Conservation (phyloP, 2,329 filamentous ascomycete species). For the Hypoxylon sp. region DNA sequence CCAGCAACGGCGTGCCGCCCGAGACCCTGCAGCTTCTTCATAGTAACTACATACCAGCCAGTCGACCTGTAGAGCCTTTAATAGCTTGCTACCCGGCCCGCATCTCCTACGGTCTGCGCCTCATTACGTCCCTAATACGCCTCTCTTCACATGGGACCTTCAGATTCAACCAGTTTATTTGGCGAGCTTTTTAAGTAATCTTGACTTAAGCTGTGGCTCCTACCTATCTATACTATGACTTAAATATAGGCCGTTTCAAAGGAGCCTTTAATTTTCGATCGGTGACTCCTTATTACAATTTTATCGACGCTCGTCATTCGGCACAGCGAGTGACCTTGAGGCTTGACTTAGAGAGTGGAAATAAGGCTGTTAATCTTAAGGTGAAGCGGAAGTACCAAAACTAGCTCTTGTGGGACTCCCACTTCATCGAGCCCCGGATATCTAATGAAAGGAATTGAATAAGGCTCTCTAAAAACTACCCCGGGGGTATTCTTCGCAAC, state of each 20-base stretch:
- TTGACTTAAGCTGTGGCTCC: background rate
- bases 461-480: background rate
- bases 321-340: background rate
- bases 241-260: background rate
- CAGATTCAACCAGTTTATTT: background rate
- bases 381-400: background rate
- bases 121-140: background rate
- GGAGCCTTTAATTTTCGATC: background rate
- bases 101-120: slow-evolving; percentile 6
- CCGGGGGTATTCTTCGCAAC: background rate
- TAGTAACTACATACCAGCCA: slow-evolving; percentile 14
- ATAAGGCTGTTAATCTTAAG: background rate
- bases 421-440: background rate
- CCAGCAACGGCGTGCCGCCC: slow-evolving; percentile 37
- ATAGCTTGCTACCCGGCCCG: slow-evolving; percentile 19
- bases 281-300: background rate
- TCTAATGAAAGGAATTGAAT: background rate
- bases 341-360: background rate
- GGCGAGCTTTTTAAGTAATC: background rate
- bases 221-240: background rate
- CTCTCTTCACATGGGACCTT: background rate
- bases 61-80: slow-evolving; percentile 9
- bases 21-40: slow-evolving; percentile 20
- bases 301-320: background rate
- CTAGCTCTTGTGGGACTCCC: background rate